phyloP scores from a whole-genome alignment of 2,329 filamentous ascomycete species.

The Hypoxylon sp. region DNA sequence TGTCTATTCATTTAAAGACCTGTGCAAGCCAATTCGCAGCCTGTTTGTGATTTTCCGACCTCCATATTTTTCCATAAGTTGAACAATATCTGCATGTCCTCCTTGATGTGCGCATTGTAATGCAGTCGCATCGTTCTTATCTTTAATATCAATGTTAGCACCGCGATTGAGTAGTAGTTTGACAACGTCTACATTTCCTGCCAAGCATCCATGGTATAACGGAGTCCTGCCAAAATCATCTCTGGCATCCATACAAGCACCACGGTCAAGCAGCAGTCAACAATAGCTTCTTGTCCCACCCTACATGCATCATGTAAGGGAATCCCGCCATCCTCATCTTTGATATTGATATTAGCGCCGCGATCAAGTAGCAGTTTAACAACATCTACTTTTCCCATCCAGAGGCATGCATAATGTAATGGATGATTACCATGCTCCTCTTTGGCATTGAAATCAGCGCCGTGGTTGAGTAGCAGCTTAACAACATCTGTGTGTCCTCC shows the following conservation, averaged over 20 bases:
- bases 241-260: not conserved
- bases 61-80: not conserved
- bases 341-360: not conserved
- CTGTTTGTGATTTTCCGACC: not conserved
- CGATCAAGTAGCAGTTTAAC: not conserved
- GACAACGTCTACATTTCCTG: not conserved
- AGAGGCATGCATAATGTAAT: not conserved
- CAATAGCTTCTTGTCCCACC: not conserved
- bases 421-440: not conserved
- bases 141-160: not conserved
- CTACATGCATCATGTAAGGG: not conserved
- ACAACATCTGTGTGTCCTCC: too few relatives aligned
- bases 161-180: not conserved
- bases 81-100: not conserved
- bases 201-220: not conserved
- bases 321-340: not conserved
- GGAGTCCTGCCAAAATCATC: not conserved
- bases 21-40: not conserved
- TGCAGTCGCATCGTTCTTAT: not conserved
- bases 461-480: not conserved
- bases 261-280: not conserved
- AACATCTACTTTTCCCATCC: not conserved
- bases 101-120: not conserved
- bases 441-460: not conserved
- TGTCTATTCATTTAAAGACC: not conserved